Evolutionary conservation across 805 yeast genomes (phyloP).

Genomic region (Starmera quercuum): DNA sequence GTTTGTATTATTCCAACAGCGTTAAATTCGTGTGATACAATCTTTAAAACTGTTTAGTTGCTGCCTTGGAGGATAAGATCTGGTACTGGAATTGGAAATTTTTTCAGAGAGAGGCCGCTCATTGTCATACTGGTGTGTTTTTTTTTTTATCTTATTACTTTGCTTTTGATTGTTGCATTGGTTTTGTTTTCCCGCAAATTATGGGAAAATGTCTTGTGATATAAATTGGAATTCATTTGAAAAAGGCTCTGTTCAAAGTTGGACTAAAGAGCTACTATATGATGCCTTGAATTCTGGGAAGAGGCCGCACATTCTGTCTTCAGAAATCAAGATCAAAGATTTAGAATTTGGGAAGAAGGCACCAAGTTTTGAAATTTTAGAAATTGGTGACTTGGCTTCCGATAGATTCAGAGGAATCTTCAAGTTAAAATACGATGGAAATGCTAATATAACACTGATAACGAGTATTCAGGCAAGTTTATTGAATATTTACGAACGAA

Average conservation of each 20-base stretch:
- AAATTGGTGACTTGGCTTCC: constrained; percentile 71
- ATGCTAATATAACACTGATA: constrained; percentile 64
- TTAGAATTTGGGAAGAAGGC: constrained; percentile 67
- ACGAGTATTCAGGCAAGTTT: constrained; percentile 85
- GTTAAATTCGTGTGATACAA: no score
- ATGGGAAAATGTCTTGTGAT: constrained; percentile 56
- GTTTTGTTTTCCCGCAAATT: no score
- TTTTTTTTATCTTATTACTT: no score
- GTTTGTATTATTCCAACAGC: no score
- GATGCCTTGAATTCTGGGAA: constrained; percentile 70
- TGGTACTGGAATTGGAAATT: no score
- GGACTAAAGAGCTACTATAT: constrained; percentile 59
- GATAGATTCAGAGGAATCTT: constrained; percentile 79
- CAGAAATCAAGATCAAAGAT: constrained; percentile 59
- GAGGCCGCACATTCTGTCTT: constrained; percentile 62
- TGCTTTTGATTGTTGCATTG: no score
- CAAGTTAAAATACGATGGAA: constrained; percentile 69
- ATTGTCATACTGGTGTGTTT: no score
- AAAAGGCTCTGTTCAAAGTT: constrained; percentile 49
- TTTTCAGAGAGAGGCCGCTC: no score
- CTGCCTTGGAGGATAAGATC: no score
- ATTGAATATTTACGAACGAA: constrained; percentile 49
- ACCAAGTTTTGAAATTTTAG: constrained; percentile 71
- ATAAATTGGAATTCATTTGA: constrained; percentile 74
- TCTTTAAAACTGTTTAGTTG: no score